These are phyloP conservation scores for Candida sakaeoensis DNA, from an alignment of 805 yeast genomes.

Conservation along the genomic window DNA sequence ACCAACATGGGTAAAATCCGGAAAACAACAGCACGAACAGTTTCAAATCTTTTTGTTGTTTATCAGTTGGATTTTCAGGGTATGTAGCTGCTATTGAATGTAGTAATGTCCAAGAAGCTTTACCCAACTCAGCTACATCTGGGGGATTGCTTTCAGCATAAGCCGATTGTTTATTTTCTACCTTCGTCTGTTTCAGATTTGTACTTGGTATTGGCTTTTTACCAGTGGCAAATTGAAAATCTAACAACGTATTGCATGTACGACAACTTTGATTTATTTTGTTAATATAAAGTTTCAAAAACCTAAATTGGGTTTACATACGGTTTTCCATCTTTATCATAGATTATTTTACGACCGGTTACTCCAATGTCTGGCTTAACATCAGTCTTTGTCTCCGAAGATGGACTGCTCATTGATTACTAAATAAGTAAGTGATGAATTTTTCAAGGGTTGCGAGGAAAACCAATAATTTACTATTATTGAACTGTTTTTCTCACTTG, in stretches of 20 bases:
- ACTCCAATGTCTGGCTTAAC: constrained; percentile 47
- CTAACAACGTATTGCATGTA: constrained; percentile 76
- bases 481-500: no score
- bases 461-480: no score
- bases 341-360: constrained; percentile 63
- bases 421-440: neutral
- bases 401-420: neutral
- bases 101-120: constrained; percentile 87
- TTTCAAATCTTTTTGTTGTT: constrained; percentile 67
- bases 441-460: no score
- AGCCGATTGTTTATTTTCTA: constrained; percentile 9
- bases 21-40: constrained; percentile 70
- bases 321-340: constrained; percentile 94
- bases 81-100: constrained; percentile 89
- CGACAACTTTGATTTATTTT: constrained; percentile 58
- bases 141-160: constrained; percentile 70
- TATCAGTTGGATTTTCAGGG: constrained; percentile 61
- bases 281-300: neutral
- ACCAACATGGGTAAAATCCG: constrained; percentile 87
- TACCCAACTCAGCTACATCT: constrained; percentile 76
- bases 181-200: neutral
- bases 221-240: constrained; percentile 63
- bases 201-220: constrained; percentile 6
- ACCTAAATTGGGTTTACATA: constrained; percentile 48
- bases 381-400: neutral